phyloP scores from a whole-genome alignment of 345 rosid genomes.

The Geranium brycei region DNA sequence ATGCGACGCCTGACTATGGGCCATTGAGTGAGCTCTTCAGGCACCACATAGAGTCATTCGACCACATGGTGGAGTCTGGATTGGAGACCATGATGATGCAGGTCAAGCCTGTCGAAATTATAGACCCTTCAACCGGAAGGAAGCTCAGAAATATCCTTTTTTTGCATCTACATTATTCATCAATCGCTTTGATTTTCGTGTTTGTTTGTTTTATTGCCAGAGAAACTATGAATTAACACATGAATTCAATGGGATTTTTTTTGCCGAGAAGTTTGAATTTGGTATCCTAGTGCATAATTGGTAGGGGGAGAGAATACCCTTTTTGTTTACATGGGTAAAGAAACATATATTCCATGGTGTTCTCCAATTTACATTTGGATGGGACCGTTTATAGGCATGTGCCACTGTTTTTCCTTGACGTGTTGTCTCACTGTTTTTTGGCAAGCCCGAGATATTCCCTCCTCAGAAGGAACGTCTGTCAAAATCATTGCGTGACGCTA shows the following conservation, averaged over 20 bases:
- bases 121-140: constrained; percentile 29
- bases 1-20: constrained; percentile 22
- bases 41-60: constrained; percentile 76
- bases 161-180: neutral
- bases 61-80: constrained; percentile 72
- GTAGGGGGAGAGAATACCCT: too few species aligned
- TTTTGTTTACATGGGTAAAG: too few species aligned
- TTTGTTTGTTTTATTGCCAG: neutral
- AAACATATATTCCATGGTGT: too few species aligned
- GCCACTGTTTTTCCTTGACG: constrained; percentile 36
- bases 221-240: neutral
- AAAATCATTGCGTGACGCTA: constrained; percentile 19
- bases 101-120: constrained; percentile 44
- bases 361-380: too few species aligned
- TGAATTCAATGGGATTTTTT: too few species aligned
- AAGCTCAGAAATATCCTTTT: constrained; percentile 63
- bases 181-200: neutral
- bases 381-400: too few species aligned
- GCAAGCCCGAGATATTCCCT: constrained; percentile 34
- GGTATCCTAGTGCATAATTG: too few species aligned
- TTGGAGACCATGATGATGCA: constrained; percentile 50
- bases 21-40: constrained; percentile 53
- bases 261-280: too few species aligned
- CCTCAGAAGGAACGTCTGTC: constrained; percentile 52
- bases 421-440: constrained; percentile 38